Evolutionary conservation across 2,329 filamentous ascomycete genomes (phyloP).

Genomic region (Colletotrichum sp.): DNA sequence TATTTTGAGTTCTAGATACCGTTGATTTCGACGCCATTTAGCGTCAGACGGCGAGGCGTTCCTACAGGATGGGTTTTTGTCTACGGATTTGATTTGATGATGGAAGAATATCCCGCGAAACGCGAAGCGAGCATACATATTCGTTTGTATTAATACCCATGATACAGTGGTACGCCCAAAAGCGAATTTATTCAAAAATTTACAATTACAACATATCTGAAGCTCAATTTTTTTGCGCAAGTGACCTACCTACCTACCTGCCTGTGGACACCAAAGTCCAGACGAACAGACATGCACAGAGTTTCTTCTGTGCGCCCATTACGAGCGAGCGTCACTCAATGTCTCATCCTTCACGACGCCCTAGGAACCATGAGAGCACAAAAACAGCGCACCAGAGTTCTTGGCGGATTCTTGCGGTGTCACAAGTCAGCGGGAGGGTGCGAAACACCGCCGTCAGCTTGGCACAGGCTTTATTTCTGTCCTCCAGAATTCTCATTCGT

Average conservation of each 20-base stretch:
- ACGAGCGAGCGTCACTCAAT: background rate
- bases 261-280: background rate
- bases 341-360: constrained; percentile 2
- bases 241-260: background rate
- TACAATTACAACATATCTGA: background rate
- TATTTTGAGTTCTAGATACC: background rate
- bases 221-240: background rate
- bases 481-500: background rate
- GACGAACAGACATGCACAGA: background rate
- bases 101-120: constrained; percentile 19
- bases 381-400: background rate
- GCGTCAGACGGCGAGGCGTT: constrained; percentile 17
- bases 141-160: constrained; percentile 20
- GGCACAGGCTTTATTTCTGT: constrained; percentile 14
- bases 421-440: constrained; percentile 1
- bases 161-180: constrained; percentile 6
- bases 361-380: background rate
- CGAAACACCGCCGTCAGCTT: constrained; percentile 12
- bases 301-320: background rate
- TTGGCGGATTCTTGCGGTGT: constrained; percentile 10
- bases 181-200: background rate
- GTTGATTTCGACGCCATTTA: background rate
- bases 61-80: constrained; percentile 13
- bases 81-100: background rate
- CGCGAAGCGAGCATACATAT: constrained; percentile 9